Base-by-base conservation (phyloP, 2,329 filamentous ascomycete species). In the Furcasterigmium furcatum region DNA sequence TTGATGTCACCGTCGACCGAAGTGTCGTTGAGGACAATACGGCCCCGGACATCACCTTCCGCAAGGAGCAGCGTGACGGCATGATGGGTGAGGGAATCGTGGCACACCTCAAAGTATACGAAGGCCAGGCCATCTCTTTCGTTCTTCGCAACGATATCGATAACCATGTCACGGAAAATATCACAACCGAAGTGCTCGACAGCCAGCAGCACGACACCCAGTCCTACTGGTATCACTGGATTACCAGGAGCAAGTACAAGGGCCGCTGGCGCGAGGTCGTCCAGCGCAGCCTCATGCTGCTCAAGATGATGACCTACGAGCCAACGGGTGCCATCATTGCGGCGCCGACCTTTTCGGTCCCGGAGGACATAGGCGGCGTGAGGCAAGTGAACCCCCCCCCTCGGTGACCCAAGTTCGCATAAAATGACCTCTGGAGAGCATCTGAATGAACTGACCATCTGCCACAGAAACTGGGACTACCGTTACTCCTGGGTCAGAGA, bases 401-500 rank as follows among this genome's bases (percentile, higher is more conserved):
- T n/a, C n/a, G n/a, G n/a, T n/a, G n/a, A n/a, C n/a, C n/a, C n/a
- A n/a, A n/a, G n/a, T n/a, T n/a, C n/a, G n/a, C n/a, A n/a, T n/a
- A n/a, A n/a, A n/a, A n/a, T n/a, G n/a, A n/a, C n/a, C n/a, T n/a
- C n/a, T n/a, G n/a, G n/a, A n/a, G n/a, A n/a, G n/a, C n/a, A n/a
- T n/a, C n/a, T n/a, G n/a, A n/a, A n/a, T n/a, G n/a, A n/a, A n/a
- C n/a, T n/a, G n/a, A n/a, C n/a, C 4, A 22, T 19, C 10, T 27
- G 9, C 5, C n/a, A 19, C 18, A 76, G 78, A 19, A 84, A 84
- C 57, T 84, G 80, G 84, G 84, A 88, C 60, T 88, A 88, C 57
- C 76, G 85, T n/a, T 91, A 80, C 63, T 87, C 77, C 9, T 91
- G 87, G 87, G 80, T 91, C 29, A 77, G 87, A 19, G 87, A 91